A percentile compares a stretch with the other conserved stretches of the same genome.
These are phyloP conservation scores for Azolla pinnata DNA, from an alignment of 75 land plant species.

Conservation along the genomic window DNA sequence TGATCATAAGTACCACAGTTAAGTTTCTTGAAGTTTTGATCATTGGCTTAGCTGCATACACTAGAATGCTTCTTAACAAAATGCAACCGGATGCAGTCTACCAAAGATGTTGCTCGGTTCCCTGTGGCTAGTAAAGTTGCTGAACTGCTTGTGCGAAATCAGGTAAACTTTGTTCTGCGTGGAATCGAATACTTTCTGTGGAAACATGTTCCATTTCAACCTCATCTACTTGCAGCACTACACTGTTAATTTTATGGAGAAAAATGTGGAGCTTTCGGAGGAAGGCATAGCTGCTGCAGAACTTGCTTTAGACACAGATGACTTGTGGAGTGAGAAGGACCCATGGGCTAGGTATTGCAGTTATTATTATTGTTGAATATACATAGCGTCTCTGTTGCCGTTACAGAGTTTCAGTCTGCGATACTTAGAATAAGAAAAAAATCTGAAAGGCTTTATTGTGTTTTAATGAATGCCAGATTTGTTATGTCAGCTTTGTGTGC, in stretches of 20 bases:
- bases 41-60: background rate
- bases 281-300: conserved; percentile 89
- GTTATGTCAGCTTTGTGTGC: conserved; percentile 91
- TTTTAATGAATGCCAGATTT: conserved; percentile 44
- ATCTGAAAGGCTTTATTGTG: background rate
- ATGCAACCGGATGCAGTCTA: conserved; percentile 39
- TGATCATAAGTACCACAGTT: conserved; percentile 91
- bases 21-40: background rate
- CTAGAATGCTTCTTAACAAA: background rate
- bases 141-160: conserved; percentile 50
- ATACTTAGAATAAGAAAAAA: no score
- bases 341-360: conserved; percentile 87
- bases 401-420: no score
- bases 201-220: no score
- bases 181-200: no score
- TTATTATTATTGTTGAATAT: no score
- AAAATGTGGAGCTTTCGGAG: conserved; percentile 88
- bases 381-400: no score
- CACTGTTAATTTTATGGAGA: conserved; percentile 68
- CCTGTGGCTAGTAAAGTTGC: conserved; percentile 98
- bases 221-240: conserved; percentile 93
- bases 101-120: conserved; percentile 87
- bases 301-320: conserved; percentile 83
- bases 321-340: conserved; percentile 96
- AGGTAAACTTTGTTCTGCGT: conserved; percentile 22